Evolutionary conservation across 495 filamentous ascomycete species (phyloP), one percentile per base, ranked within the genome.

Genomic region (Podospora tetraspora): DNA sequence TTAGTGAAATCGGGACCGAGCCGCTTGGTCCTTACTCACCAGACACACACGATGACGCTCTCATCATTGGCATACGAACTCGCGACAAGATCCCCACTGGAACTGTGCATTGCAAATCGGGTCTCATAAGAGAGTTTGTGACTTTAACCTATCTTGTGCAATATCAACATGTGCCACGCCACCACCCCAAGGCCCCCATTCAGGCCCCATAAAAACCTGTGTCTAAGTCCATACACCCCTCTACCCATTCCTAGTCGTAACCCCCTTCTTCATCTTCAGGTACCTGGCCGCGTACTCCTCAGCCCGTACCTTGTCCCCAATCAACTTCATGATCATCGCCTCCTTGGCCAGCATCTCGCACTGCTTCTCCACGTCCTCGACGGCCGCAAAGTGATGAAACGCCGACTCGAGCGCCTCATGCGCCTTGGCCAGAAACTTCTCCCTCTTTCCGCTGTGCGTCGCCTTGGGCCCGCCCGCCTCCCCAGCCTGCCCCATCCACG

Each of bases 291-390:
- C 90, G 77, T 86, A 92, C 66, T 93, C 89, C 79, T 93, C 91
- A 1, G 91, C 87, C 71, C 90, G 75, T 21, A 84, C 85, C 63
- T 84, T 78, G 69, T 97, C 90, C 4, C 91, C 92, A 24, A 89
- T 82, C 10, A 90, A 80, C 75, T 89, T 88, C 85, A 92, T 91
- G 57, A 96, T 83, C 10, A 90, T 90, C 19, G 92, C 91, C 77
- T 93, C 94, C 80, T 94, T 94, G 2, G 90, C 91, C 81, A 96
- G 86, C 87, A 92, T 89, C 79, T 93, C 90, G 74, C 90, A 90
- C 77, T 92, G 90, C 43, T 88, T 90, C 23, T 83, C 78, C 21
- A 89, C 80, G 79, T 97, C 92, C 74, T 92, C 89, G 34, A 94
- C 84, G 29, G 84, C 83, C 57, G 90, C 87, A 70, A 85, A 96